Evolutionary conservation across 2,329 filamentous ascomycete genomes (phyloP).

Genomic region (Sporothrix dimorphospora): DNA sequence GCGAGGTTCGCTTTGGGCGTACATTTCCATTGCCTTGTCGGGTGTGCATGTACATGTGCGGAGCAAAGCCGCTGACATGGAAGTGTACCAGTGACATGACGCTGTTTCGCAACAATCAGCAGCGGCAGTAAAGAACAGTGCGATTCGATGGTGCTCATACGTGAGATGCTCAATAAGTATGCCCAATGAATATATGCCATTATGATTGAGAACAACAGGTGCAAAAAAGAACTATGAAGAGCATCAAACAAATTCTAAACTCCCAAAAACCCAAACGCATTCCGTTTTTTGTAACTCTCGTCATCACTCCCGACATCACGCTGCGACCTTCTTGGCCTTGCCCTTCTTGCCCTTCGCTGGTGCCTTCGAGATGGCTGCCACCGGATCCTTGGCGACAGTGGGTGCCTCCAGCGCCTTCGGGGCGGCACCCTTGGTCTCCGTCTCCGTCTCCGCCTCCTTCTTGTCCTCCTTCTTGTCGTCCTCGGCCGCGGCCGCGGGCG

Average conservation of each 20-base stretch:
- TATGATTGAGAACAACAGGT: not conserved
- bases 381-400: slow-evolving; percentile 11
- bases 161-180: not conserved
- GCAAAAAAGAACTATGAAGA: not conserved
- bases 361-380: slow-evolving; percentile 35
- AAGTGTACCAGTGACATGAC: not conserved
- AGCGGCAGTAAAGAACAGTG: not conserved
- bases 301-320: slow-evolving; percentile 17
- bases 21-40: slow-evolving; percentile 46
- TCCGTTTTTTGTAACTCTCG: not conserved
- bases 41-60: not conserved
- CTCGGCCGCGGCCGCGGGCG: slow-evolving; percentile 41
- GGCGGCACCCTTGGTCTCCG: not conserved
- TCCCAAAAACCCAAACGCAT: slow-evolving; percentile 24
- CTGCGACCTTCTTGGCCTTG: slow-evolving; percentile 41
- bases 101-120: not conserved
- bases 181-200: not conserved
- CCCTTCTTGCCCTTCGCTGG: slow-evolving; percentile 42
- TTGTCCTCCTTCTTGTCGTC: slow-evolving; percentile 36
- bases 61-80: not conserved
- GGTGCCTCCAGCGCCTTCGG: slow-evolving; percentile 4
- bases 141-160: not conserved
- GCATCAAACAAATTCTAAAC: slow-evolving; percentile 1
- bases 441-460: not conserved
- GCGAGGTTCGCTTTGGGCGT: slow-evolving; percentile 66